These are phyloP conservation scores for Nakazawaea peltata DNA, from an alignment of 805 yeast species.

Conservation along the genomic window DNA sequence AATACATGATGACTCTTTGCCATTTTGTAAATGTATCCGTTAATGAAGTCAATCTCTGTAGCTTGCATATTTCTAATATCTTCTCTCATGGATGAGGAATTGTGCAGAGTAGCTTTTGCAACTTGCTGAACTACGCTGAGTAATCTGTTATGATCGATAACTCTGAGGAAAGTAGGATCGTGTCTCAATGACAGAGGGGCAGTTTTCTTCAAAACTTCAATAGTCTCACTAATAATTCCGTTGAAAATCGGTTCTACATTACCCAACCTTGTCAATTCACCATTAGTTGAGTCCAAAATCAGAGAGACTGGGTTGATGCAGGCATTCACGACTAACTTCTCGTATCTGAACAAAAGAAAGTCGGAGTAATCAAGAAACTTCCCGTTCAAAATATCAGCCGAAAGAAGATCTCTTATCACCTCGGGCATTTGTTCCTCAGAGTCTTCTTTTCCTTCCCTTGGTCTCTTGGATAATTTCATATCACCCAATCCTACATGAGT, in stretches of 20 bases:
- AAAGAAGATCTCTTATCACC: constrained; percentile 16
- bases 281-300: constrained; percentile 67
- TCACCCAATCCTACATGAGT: constrained; percentile 71
- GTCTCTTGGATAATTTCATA: constrained; percentile 50
- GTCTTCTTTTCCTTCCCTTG: constrained; percentile 19
- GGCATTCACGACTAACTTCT: constrained; percentile 71
- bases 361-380: constrained; percentile 29
- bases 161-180: constrained; percentile 8
- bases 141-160: constrained; percentile 25
- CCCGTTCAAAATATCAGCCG: constrained; percentile 22
- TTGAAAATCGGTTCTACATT: constrained; percentile 26
- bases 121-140: constrained; percentile 29
- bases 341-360: constrained; percentile 50
- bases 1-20: constrained; percentile 37
- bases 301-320: constrained; percentile 84
- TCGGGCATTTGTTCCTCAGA: constrained; percentile 11
- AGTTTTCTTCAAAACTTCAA: constrained; percentile 29
- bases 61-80: constrained; percentile 48
- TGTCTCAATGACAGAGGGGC: constrained; percentile 15
- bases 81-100: constrained; percentile 65
- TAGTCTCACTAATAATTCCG: constrained; percentile 38
- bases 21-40: constrained; percentile 62
- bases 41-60: constrained; percentile 78
- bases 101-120: constrained; percentile 30
- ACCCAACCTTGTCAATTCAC: constrained; percentile 47